phyloP scores from a whole-genome alignment of 345 rosid genomes.

The Citrus glauca region DNA sequence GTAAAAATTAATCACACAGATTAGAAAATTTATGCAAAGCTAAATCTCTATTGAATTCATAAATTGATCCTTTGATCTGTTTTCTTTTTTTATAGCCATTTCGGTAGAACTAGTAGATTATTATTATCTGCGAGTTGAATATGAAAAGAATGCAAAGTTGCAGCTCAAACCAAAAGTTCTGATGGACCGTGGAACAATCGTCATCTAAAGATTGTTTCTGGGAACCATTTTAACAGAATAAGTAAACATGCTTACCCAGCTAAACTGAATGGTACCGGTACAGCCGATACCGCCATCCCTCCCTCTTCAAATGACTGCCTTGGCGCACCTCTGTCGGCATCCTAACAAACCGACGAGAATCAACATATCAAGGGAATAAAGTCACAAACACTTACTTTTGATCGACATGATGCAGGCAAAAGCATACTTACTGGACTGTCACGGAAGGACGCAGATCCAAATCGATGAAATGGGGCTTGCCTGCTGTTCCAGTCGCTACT shows the following conservation, averaged over 20 bases:
- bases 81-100: neutral
- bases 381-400: neutral
- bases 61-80: neutral
- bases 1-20: neutral
- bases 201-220: neutral
- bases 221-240: neutral
- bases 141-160: neutral
- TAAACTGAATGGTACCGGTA: neutral
- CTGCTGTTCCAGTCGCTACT: neutral
- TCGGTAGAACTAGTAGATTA: neutral
- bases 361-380: neutral
- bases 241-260: conserved; percentile 12
- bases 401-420: neutral
- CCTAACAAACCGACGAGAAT: conserved; percentile 2
- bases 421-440: conserved; percentile 8
- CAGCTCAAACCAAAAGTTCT: neutral
- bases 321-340: conserved; percentile 3
- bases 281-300: too few species aligned
- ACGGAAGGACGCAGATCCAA: neutral
- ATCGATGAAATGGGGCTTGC: neutral
- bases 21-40: neutral
- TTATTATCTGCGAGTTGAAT: neutral
- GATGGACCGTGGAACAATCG: neutral
- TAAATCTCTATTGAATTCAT: neutral
- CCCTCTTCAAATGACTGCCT: conserved; percentile 6